Evolutionary conservation across 768 basidiomycete species (phyloP).

Genomic region (Piloderma croceum): DNA sequence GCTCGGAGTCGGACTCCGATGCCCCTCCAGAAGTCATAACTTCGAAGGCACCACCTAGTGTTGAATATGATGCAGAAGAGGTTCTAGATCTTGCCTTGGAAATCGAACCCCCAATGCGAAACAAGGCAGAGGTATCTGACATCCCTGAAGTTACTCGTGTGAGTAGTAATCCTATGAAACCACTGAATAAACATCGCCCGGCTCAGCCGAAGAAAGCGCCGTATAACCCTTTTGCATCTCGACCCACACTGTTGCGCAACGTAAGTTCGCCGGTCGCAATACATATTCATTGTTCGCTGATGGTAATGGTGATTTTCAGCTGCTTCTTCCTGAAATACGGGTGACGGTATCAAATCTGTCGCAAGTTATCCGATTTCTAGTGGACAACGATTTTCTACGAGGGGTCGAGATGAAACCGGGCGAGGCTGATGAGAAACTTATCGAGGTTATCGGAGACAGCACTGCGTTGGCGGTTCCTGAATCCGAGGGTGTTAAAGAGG

Average conservation of each 20-base stretch:
- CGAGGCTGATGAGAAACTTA: constrained; percentile 57
- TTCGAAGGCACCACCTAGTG: constrained; percentile 36
- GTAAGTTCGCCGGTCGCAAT: constrained; percentile 47
- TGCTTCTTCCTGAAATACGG: constrained; percentile 80
- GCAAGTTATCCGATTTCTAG: constrained; percentile 86
- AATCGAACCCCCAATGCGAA: neutral
- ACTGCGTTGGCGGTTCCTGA: too few relatives aligned
- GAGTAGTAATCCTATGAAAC: too few relatives aligned
- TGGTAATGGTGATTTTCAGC: constrained; percentile 36
- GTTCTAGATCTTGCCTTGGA: constrained; percentile 6
- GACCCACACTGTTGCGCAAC: constrained; percentile 72
- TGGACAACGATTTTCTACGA: constrained; percentile 81
- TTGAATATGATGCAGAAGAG: constrained; percentile 8
- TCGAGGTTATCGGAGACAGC: constrained; percentile 59
- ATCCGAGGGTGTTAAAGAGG: too few relatives aligned
- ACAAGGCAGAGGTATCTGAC: neutral
- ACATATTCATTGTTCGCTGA: neutral
- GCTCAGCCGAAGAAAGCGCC: constrained; percentile 45
- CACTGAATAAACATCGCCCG: constrained; percentile 18
- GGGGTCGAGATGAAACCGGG: constrained; percentile 80
- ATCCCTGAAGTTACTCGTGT: neutral
- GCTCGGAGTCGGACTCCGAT: constrained; percentile 16
- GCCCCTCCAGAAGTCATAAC: constrained; percentile 53
- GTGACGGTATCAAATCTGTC: constrained; percentile 88
- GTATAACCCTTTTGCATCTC: constrained; percentile 60